phyloP scores from a whole-genome alignment of 2,329 filamentous ascomycete genomes.

The Alternaria ventricosa region DNA sequence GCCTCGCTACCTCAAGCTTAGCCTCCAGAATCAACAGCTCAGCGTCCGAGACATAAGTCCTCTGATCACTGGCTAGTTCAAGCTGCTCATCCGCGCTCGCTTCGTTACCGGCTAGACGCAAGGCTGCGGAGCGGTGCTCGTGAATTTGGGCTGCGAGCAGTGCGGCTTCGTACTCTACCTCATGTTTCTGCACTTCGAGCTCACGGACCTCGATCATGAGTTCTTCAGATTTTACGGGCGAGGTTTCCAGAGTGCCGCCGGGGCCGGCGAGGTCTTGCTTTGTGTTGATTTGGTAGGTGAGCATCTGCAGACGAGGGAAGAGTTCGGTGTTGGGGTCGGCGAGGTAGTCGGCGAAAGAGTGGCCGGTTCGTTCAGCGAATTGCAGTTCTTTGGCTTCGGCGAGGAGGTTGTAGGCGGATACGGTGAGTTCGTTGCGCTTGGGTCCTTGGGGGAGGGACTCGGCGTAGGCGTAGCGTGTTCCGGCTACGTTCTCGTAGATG shows the following conservation, averaged over 20 bases:
- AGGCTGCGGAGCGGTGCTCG: slow-evolving; percentile 31
- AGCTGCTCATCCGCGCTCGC: slow-evolving; percentile 14
- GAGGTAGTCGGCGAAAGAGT: slow-evolving; percentile 25
- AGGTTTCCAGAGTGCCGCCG: background rate
- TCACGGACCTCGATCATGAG: slow-evolving; percentile 20
- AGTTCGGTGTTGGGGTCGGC: background rate
- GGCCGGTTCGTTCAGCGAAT: slow-evolving; percentile 26
- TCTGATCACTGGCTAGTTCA: slow-evolving; percentile 20
- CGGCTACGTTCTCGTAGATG: slow-evolving; percentile 34
- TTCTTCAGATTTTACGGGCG: slow-evolving; percentile 11
- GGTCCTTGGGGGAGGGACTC: slow-evolving; percentile 24
- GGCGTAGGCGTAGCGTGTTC: slow-evolving; percentile 30
- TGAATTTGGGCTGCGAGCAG: slow-evolving; percentile 30
- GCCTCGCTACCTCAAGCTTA: slow-evolving; percentile 19
- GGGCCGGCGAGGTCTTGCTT: slow-evolving; percentile 19
- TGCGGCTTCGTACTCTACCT: slow-evolving; percentile 21
- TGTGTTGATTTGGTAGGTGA: slow-evolving; percentile 27
- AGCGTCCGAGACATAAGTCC: slow-evolving; percentile 19
- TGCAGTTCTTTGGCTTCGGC: slow-evolving; percentile 38
- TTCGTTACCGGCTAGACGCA: slow-evolving; percentile 14
- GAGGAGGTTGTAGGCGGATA: slow-evolving; percentile 38
- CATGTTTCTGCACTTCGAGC: slow-evolving; percentile 25
- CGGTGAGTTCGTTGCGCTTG: slow-evolving; percentile 24
- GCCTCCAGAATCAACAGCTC: slow-evolving; percentile 20
- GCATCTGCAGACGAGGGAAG: slow-evolving; percentile 25